phyloP scores from a whole-genome alignment of 106 monocot genomes.

The Allium cepa region DNA sequence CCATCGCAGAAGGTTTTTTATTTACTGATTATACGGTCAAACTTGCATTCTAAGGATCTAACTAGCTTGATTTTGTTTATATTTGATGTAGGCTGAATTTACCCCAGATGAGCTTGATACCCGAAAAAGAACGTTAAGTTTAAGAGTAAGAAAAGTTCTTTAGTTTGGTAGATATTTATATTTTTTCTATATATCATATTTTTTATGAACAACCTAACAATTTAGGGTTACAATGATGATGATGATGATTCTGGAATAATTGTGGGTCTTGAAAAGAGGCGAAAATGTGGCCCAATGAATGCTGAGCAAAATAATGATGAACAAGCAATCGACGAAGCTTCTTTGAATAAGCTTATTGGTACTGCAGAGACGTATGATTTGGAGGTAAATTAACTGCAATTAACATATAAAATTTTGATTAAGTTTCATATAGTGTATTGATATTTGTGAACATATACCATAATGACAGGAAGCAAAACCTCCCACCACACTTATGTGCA shows the following conservation, averaged over 20 bases:
- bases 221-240: slow-evolving; percentile 29
- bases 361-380: slow-evolving; percentile 53
- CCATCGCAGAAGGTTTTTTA: slow-evolving; percentile 47
- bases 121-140: slow-evolving; percentile 43
- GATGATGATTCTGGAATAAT: slow-evolving; percentile 21
- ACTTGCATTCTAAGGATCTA: too few relatives aligned
- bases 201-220: slow-evolving; percentile 3
- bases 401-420: background rate
- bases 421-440: background rate
- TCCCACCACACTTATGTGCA: slow-evolving; percentile 42
- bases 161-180: background rate
- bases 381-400: slow-evolving; percentile 24
- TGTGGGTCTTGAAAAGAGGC: slow-evolving; percentile 43
- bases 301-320: slow-evolving; percentile 59
- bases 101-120: slow-evolving; percentile 65
- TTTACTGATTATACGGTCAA: too few relatives aligned
- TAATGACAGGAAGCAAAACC: slow-evolving; percentile 63
- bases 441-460: background rate
- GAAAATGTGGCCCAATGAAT: slow-evolving; percentile 30
- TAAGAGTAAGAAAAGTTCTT: slow-evolving; percentile 30
- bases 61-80: too few relatives aligned
- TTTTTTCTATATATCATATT: background rate
- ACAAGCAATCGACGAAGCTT: slow-evolving; percentile 65
- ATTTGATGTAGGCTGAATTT: slow-evolving; percentile 52
- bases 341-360: slow-evolving; percentile 86